These are phyloP conservation scores for Amaranthus hypochondriacus DNA, from an alignment of 148 eudicot species.

Conservation along the genomic window DNA sequence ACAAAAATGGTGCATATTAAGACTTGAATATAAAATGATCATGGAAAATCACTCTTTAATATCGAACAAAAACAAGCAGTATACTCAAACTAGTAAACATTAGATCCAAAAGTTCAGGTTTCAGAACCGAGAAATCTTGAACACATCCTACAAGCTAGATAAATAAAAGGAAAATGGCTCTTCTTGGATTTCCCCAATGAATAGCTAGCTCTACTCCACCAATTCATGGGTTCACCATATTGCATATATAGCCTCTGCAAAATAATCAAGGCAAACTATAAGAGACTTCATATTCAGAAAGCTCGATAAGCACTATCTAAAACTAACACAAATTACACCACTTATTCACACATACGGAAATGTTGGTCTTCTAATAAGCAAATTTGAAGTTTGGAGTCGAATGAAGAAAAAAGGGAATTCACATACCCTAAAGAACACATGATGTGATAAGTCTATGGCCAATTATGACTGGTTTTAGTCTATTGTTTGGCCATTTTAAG, in stretches of 20 bases:
- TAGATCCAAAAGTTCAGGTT: background rate
- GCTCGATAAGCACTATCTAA: background rate
- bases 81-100: background rate
- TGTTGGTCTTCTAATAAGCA: background rate
- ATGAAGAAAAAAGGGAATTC: background rate
- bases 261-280: background rate
- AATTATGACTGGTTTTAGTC: too few relatives aligned
- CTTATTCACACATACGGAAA: background rate
- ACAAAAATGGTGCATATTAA: too few relatives aligned
- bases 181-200: background rate
- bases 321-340: background rate
- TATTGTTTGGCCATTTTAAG: too few relatives aligned
- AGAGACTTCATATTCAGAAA: background rate
- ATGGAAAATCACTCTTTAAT: too few relatives aligned
- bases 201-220: constrained; percentile 1
- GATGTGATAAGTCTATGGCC: too few relatives aligned
- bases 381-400: background rate
- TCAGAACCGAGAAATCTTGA: background rate
- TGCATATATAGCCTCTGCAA: constrained; percentile 3
- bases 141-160: background rate
- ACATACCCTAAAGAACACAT: background rate
- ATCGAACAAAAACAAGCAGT: too few relatives aligned
- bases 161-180: background rate
- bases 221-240: background rate
- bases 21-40: too few relatives aligned